phyloP scores from a whole-genome alignment of 306 rosid genomes.

The Cicer yamashitae region DNA sequence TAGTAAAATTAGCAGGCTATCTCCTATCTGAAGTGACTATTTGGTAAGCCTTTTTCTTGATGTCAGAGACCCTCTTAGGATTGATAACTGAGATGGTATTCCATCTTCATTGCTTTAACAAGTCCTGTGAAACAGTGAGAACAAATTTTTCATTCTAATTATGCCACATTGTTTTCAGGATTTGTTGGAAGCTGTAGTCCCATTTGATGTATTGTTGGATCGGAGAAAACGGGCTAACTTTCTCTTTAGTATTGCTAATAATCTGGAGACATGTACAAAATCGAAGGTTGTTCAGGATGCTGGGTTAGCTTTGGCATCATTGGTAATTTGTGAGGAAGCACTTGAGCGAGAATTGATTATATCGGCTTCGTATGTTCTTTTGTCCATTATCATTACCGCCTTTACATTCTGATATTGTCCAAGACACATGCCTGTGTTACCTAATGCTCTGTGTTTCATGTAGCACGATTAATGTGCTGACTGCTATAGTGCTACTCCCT shows the following conservation, averaged over 20 bases:
- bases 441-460: slow-evolving; percentile 19
- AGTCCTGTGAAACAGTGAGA: slow-evolving; percentile 37
- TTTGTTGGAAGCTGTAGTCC: slow-evolving; percentile 92
- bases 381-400: slow-evolving; percentile 40
- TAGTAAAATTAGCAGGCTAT: slow-evolving; percentile 28
- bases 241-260: slow-evolving; percentile 62
- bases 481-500: slow-evolving; percentile 3
- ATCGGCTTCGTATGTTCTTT: slow-evolving; percentile 87
- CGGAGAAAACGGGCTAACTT: slow-evolving; percentile 72
- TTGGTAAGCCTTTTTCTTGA: slow-evolving; percentile 23
- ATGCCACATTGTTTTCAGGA: slow-evolving; percentile 61
- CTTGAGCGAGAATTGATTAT: slow-evolving; percentile 86
- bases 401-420: slow-evolving; percentile 45
- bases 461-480: slow-evolving; percentile 4
- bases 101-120: slow-evolving; percentile 36
- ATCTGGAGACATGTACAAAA: slow-evolving; percentile 52
- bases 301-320: slow-evolving; percentile 84
- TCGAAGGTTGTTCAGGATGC: slow-evolving; percentile 90
- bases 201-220: slow-evolving; percentile 85
- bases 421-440: slow-evolving; percentile 26
- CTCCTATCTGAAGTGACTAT: slow-evolving; percentile 38
- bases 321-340: slow-evolving; percentile 89
- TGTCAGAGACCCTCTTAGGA: slow-evolving; percentile 19
- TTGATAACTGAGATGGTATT: slow-evolving; percentile 32
- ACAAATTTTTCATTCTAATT: slow-evolving; percentile 28